phyloP scores from a whole-genome alignment of 768 basidiomycete species.

The Russula vinacea region DNA sequence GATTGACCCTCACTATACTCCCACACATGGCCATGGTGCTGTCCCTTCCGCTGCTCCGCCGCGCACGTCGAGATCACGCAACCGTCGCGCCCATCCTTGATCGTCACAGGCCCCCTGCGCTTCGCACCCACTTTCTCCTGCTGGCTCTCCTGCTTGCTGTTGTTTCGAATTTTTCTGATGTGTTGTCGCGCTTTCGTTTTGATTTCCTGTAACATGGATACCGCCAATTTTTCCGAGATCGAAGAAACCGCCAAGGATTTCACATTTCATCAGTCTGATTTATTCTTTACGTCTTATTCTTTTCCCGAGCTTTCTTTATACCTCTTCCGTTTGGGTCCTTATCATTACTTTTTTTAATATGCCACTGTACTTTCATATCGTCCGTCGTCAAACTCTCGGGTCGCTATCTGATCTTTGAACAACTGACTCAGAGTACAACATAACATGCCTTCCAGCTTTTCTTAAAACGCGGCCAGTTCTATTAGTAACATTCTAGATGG shows the following conservation, averaged over 20 bases:
- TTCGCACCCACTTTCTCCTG: neutral
- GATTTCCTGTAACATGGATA: constrained; percentile 21
- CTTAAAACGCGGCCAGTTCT: neutral
- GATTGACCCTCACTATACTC: constrained; percentile 74
- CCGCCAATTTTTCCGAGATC: constrained; percentile 7
- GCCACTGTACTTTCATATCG: neutral
- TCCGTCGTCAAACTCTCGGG: neutral
- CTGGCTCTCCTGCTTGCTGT: neutral
- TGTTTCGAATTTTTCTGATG: neutral
- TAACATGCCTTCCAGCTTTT: neutral
- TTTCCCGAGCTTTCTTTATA: neutral
- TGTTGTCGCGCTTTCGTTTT: constrained; percentile 7
- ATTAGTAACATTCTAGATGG: neutral
- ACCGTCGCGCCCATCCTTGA: constrained; percentile 39
- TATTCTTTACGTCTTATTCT: neutral
- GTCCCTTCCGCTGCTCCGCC: constrained; percentile 44
- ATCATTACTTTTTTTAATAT: neutral
- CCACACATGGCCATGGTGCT: constrained; percentile 77
- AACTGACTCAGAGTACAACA: neutral
- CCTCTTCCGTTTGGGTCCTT: neutral
- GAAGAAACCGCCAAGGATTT: constrained; percentile 13
- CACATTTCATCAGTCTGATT: constrained; percentile 3
- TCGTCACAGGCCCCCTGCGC: neutral
- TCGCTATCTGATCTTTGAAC: neutral
- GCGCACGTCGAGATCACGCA: constrained; percentile 55